phyloP scores from a whole-genome alignment of 2,329 filamentous ascomycete species.

The Diaporthe nobilis region DNA sequence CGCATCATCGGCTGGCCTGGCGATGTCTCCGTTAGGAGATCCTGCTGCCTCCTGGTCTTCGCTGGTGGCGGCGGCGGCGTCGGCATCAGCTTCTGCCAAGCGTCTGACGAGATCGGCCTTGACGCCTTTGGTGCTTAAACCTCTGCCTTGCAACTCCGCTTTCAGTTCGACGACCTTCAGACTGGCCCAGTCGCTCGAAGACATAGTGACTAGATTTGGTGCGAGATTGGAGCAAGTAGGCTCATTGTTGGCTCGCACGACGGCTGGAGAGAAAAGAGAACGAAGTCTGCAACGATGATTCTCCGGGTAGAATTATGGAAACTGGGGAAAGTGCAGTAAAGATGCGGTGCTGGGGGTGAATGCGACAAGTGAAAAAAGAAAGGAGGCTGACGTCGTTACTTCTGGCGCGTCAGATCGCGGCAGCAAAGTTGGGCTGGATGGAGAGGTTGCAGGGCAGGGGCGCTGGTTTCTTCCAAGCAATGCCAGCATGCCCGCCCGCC shows the following conservation, averaged over 20 bases:
- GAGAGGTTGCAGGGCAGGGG: slow-evolving; percentile 37
- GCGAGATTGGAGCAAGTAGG: slow-evolving; percentile 17
- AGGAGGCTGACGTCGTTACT: slow-evolving; percentile 35
- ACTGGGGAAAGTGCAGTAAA: neutral
- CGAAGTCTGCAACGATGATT: neutral
- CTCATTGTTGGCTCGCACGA: slow-evolving; percentile 31
- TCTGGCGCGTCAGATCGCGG: slow-evolving; percentile 40
- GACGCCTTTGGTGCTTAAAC: slow-evolving; percentile 77
- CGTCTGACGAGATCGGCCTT: slow-evolving; percentile 80
- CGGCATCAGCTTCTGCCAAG: slow-evolving; percentile 54
- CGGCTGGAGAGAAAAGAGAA: neutral
- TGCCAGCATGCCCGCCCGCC: slow-evolving; percentile 3
- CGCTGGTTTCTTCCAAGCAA: slow-evolving; percentile 25
- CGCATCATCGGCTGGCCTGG: slow-evolving; percentile 38
- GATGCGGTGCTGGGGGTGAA: neutral
- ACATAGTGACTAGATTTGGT: slow-evolving; percentile 53
- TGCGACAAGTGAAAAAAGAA: slow-evolving; percentile 32
- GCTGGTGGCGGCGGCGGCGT: slow-evolving; percentile 34
- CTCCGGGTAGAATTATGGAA: neutral
- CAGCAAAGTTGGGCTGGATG: slow-evolving; percentile 30
- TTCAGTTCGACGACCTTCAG: slow-evolving; percentile 83
- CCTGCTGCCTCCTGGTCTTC: slow-evolving; percentile 38
- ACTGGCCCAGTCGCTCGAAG: slow-evolving; percentile 64
- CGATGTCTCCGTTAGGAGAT: neutral
- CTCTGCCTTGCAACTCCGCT: slow-evolving; percentile 79